Evolutionary conservation across 1,284 basidiomycete genomes (phyloP), one percentile per base, ranked within the genome.

Genomic region (Marasmius oreades): DNA sequence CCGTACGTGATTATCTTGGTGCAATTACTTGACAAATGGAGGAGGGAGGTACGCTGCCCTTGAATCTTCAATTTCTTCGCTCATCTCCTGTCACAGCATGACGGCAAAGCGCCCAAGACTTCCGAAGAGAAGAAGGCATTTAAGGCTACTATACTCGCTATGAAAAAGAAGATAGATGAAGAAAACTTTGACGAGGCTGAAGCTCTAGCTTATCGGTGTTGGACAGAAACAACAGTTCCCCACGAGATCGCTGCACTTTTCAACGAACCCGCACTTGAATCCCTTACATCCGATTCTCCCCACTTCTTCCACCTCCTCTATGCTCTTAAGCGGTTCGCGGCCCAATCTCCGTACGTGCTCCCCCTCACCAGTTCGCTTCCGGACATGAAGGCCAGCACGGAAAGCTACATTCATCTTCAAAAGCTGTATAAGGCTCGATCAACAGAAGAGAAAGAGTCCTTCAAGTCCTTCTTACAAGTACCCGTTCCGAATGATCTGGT

Each of bases 181-280:
- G 96, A 99, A 74, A 98, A 98, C 73, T 94, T 95, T 69, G 95
- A 98, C 62, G 95, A 97, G 70, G 95, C 94, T 0, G 81, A 90
- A 62, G 78, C 85, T 1, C 87, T 95, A 70, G 88, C 89, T 0
- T 90, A 90, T 69, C 81, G 90, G 37, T 84, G 82, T 53, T 92
- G 85, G 81, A 79, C 81, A 0, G 76, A 80, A 44, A 88, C 87
- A 11, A 69, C 77, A 51, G 84, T 95, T 2, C 91, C 93, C 0
- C 74, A 75, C 3, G 89, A 92, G 23, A 79, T 92, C 36, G 64
- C 75, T 14, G 64, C 75, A 0, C 77, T 95, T 5, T 88, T 96
- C 66, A 62, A 80, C 5, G 86, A 93, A 61, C 76, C 80, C 1
- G 71, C 73, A 11, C 78, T 85, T 56, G 61, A 66, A 52, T 64